A percentile compares a stretch with the other conserved stretches of the same genome.
phyloP scores from a whole-genome alignment of 75 land plant genomes.

The Adiantum capillusveneris region DNA sequence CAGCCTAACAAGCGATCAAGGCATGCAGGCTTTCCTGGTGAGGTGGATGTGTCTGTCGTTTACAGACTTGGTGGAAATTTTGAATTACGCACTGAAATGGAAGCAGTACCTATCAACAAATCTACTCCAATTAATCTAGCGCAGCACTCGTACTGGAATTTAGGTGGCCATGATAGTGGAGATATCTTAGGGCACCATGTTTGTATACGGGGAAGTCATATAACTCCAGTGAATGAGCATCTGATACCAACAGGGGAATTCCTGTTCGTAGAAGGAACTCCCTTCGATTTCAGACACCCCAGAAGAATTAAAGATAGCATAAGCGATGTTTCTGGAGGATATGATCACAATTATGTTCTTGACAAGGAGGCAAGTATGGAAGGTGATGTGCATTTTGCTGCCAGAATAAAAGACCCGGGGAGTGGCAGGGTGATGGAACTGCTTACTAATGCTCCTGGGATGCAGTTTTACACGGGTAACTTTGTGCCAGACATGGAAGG shows the following conservation, averaged over 20 bases:
- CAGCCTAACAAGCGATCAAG: no score
- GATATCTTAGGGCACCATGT: conserved; percentile 51
- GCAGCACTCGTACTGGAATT: conserved; percentile 94
- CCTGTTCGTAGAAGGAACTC: conserved; percentile 66
- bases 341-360: conserved; percentile 88
- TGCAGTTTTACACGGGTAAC: conserved; percentile 94
- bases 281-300: conserved; percentile 71
- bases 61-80: conserved; percentile 53
- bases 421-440: conserved; percentile 64
- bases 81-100: conserved; percentile 75
- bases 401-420: conserved; percentile 59
- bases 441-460: conserved; percentile 80
- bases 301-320: conserved; percentile 29
- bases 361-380: conserved; percentile 41
- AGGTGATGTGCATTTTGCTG: conserved; percentile 54
- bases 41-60: conserved; percentile 54
- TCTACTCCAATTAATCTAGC: conserved; percentile 83
- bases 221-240: conserved; percentile 72
- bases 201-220: conserved; percentile 46
- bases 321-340: conserved; percentile 61
- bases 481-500: conserved; percentile 65
- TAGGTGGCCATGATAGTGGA: conserved; percentile 77
- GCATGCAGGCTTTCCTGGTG: conserved; percentile 81
- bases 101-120: conserved; percentile 67
- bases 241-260: conserved; percentile 82